Percentiles rank a stretch among this genome's conserved stretches.
phyloP scores from a whole-genome alignment of 1,284 basidiomycete genomes.

The Sanghuangporus sanghuang region DNA sequence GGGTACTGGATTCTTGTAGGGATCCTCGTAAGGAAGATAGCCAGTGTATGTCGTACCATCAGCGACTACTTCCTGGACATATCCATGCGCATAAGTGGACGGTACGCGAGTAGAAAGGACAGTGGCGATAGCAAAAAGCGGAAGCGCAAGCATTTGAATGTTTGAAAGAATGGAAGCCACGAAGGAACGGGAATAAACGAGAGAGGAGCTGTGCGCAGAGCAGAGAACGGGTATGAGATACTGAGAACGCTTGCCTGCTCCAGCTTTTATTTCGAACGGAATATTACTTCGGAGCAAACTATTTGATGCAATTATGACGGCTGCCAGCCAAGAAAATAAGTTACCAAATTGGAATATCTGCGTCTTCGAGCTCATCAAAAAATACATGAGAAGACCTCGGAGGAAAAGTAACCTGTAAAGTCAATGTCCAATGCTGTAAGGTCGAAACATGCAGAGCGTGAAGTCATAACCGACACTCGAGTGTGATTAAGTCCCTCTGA shows the following conservation, averaged over 20 bases:
- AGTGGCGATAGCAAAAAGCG: not conserved
- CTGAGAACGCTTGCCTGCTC: not conserved
- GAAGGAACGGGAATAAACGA: not conserved
- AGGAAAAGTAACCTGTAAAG: too few relatives aligned
- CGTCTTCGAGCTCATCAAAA: too few relatives aligned
- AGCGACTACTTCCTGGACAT: slow-evolving; percentile 31
- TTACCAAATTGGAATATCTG: too few relatives aligned
- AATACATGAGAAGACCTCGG: too few relatives aligned
- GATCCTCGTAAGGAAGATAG: slow-evolving; percentile 36
- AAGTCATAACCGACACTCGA: too few relatives aligned
- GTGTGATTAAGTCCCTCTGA: too few relatives aligned
- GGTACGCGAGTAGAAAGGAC: not conserved
- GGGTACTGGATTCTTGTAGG: slow-evolving; percentile 33
- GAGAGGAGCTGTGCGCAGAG: not conserved
- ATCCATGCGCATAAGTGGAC: slow-evolving; percentile 28
- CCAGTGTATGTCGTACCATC: slow-evolving; percentile 30
- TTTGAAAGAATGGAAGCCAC: not conserved
- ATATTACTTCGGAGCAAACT: too few relatives aligned
- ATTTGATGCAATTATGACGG: too few relatives aligned
- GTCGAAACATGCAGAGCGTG: too few relatives aligned
- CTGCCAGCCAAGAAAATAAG: too few relatives aligned
- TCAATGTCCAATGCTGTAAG: too few relatives aligned
- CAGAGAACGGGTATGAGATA: not conserved
- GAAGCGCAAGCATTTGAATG: not conserved
- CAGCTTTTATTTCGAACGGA: not conserved